These are phyloP conservation scores for Lepiota subincarnata DNA, from an alignment of 768 basidiomycete genomes.

Conservation along the genomic window DNA sequence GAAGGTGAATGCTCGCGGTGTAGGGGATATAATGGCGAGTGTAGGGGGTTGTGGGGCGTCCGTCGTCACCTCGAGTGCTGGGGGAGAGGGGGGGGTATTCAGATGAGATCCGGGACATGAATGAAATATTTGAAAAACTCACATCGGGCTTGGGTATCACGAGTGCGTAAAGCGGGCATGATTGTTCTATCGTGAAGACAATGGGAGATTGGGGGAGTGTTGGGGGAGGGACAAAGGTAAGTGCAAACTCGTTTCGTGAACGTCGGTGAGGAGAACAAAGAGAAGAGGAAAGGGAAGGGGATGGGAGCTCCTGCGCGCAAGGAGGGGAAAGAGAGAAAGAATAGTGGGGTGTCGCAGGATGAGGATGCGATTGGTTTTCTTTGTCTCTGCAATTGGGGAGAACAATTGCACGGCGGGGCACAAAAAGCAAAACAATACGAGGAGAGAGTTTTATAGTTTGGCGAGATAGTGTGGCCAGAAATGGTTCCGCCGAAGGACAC, in stretches of 20 bases:
- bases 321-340: conserved; percentile 36
- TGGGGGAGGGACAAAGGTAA: conserved; percentile 15
- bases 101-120: not conserved
- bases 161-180: conserved; percentile 80
- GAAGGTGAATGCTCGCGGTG: conserved; percentile 70
- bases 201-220: conserved; percentile 5
- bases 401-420: conserved; percentile 70
- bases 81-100: conserved; percentile 12
- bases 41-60: conserved; percentile 53
- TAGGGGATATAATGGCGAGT: conserved; percentile 61
- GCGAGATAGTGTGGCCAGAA: conserved; percentile 24
- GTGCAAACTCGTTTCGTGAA: conserved; percentile 24
- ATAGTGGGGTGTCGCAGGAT: conserved; percentile 46
- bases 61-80: conserved; percentile 76
- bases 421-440: conserved; percentile 56
- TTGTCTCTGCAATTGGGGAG: conserved; percentile 46
- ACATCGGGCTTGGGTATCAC: conserved; percentile 61
- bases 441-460: conserved; percentile 49
- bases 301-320: conserved; percentile 30
- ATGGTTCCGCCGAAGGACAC: conserved; percentile 36
- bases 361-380: conserved; percentile 39
- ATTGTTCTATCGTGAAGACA: conserved; percentile 34
- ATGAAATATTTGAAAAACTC: conserved; percentile 17
- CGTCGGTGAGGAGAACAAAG: conserved; percentile 22
- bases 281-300: conserved; percentile 26